Base-by-base conservation (phyloP, 352 stramenopile species). In the Pythium pyrilobum region DNA sequence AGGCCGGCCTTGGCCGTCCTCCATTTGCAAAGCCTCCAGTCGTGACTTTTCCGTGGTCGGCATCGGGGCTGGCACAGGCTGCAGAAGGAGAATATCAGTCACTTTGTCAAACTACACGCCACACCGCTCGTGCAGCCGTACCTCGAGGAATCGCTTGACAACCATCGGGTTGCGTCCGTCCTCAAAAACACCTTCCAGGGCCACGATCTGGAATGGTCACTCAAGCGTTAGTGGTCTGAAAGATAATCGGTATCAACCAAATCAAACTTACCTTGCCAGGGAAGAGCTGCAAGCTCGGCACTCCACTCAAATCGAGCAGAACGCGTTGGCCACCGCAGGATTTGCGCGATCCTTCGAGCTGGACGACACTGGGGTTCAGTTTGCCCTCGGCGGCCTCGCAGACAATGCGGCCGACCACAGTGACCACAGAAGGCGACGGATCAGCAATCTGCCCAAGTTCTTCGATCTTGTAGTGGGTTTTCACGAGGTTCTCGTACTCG, bases 321-420 rank as follows among this genome's bases (percentile, higher is more conserved):
- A 94, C 72, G 18, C 84, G 81, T 46, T 92, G 84, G 0, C 84
- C 81, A 45, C 84, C 84, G 55, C 84, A 92, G 16, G 81, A 85
- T 49, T 89, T 89, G 13, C 84, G 81, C 7, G 81, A 82, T 23
- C 84, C 84, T 72, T 94, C 84, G 10, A 94, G 66, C 52, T 92
- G 77, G 21, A 90, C 74, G 8, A 91, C 79, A 38, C 79, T 94
- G 29, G 76, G 64, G 51, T 94, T 94, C 16, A 94, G 54, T 52
- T 92, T 94, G 25, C 84, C 84, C 41, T 94, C 84, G 8, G 77
- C 74, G 4, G 81, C 84, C 52, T 94, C 84, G 32, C 84, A 94
- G 38, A 92, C 77, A 34, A 94, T 90, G 33, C 84, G 75, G 5
- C 84, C 84, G 23, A 91, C 82, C 7, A 94, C 77, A 0, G 71